A percentile compares a stretch with the other conserved stretches of the same genome.
These are phyloP conservation scores for Selaginella tamariscina DNA, from an alignment of 75 land plant genomes.

Conservation along the genomic window DNA sequence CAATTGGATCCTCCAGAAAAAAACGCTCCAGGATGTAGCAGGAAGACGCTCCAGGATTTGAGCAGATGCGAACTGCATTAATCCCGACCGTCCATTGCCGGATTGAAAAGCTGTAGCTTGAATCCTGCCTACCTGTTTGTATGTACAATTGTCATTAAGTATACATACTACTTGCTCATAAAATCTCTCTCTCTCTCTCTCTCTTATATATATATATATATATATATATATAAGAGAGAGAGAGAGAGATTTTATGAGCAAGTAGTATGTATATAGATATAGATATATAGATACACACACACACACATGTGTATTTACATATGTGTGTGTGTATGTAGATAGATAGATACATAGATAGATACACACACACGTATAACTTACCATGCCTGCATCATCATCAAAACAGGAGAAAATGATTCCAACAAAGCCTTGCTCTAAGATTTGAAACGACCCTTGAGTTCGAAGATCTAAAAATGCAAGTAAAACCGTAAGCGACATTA, in stretches of 20 bases:
- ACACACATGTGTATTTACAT: not conserved
- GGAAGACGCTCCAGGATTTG: no score
- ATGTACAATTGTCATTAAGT: no score
- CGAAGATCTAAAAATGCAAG: constrained; percentile 57
- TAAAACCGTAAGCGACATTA: constrained; percentile 2
- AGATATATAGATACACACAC: not conserved
- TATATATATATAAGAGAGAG: not conserved
- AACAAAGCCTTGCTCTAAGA: constrained; percentile 82
- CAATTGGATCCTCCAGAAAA: no score
- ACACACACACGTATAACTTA: constrained; percentile 5
- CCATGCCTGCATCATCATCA: constrained; percentile 74
- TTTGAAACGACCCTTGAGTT: constrained; percentile 84
- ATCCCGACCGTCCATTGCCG: constrained; percentile 38
- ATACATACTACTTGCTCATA: no score
- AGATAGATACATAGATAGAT: not conserved
- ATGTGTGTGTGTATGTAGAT: no score
- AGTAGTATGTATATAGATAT: not conserved
- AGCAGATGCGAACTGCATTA: not conserved
- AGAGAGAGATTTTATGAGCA: constrained; percentile 5
- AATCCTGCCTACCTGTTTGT: constrained; percentile 68
- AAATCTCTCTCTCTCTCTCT: no score
- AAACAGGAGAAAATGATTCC: constrained; percentile 95
- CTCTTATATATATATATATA: no score
- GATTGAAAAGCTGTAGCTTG: constrained; percentile 94
- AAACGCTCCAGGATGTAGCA: no score